Evolutionary conservation across 805 yeast genomes (phyloP).

Genomic region (Zygoascus bituminiphila): DNA sequence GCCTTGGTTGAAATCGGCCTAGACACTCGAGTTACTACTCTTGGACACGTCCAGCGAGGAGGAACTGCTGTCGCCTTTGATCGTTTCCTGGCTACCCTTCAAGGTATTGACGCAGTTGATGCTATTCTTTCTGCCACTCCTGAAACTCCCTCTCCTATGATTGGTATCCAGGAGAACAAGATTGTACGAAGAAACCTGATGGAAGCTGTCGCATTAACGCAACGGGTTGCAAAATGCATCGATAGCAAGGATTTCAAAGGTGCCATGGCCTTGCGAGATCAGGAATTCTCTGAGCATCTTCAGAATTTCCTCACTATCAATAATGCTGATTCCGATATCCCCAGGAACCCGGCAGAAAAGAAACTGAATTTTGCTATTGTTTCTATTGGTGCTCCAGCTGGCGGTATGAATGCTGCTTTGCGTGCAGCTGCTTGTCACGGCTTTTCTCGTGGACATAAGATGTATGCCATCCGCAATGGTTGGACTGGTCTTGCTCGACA

Average conservation of each 20-base stretch:
- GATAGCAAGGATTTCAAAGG: conserved; percentile 66
- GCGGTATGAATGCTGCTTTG: conserved; percentile 88
- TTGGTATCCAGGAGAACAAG: conserved; percentile 81
- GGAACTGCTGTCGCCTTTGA: conserved; percentile 97
- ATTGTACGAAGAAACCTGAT: conserved; percentile 77
- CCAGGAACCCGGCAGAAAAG: conserved; percentile 49
- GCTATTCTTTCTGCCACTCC: conserved; percentile 88
- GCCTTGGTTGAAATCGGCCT: conserved; percentile 77
- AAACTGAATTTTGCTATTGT: conserved; percentile 73
- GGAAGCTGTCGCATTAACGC: conserved; percentile 82
- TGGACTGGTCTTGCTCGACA: conserved; percentile 87
- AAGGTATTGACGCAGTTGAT: conserved; percentile 95
- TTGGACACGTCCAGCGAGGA: conserved; percentile 98
- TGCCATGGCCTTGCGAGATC: conserved; percentile 81
- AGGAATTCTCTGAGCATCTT: conserved; percentile 78
- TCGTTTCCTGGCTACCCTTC: conserved; percentile 83
- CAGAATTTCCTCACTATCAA: conserved; percentile 65
- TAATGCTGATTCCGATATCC: conserved; percentile 55
- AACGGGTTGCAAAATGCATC: conserved; percentile 87
- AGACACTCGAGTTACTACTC: conserved; percentile 89
- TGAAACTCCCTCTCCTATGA: conserved; percentile 88
- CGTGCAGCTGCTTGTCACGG: conserved; percentile 87
- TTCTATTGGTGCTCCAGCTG: conserved; percentile 96
- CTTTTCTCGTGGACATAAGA: conserved; percentile 80
- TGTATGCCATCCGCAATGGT: conserved; percentile 89